Conservation (phyloP, 1,284 basidiomycete genomes). For the Naganishia sp. region DNA sequence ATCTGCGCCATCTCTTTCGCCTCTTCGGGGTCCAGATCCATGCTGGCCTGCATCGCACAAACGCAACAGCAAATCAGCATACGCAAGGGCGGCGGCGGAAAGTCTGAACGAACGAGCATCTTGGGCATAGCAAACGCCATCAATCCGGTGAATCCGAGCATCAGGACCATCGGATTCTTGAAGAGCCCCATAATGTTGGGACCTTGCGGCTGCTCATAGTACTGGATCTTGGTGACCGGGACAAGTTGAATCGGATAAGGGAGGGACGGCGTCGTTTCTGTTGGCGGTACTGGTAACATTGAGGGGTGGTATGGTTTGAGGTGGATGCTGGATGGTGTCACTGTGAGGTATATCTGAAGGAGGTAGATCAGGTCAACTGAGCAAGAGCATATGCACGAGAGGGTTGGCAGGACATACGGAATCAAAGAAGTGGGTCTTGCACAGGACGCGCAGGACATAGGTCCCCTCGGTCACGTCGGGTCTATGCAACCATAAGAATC, state of each 20-base stretch:
- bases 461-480: conserved; percentile 40
- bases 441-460: conserved; percentile 43
- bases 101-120: conserved; percentile 63
- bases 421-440: conserved; percentile 42
- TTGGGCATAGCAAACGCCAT: conserved; percentile 79
- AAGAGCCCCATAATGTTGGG: conserved; percentile 75
- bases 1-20: conserved; percentile 69
- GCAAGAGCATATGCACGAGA: not conserved
- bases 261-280: conserved; percentile 57
- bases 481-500: conserved; percentile 26
- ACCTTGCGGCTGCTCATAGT: conserved; percentile 68
- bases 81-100: conserved; percentile 2
- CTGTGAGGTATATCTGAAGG: conserved; percentile 40
- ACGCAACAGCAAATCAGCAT: not conserved
- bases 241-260: conserved; percentile 66
- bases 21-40: conserved; percentile 70
- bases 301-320: conserved; percentile 67
- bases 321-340: conserved; percentile 40
- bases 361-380: conserved; percentile 2
- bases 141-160: conserved; percentile 69
- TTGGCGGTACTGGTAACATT: conserved; percentile 63
- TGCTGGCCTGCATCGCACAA: conserved; percentile 61
- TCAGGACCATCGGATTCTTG: conserved; percentile 82
- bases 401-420: conserved; percentile 35
- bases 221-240: conserved; percentile 62